Conservation (phyloP, 2,329 filamentous ascomycete species). For the Clarireedia paspali region DNA sequence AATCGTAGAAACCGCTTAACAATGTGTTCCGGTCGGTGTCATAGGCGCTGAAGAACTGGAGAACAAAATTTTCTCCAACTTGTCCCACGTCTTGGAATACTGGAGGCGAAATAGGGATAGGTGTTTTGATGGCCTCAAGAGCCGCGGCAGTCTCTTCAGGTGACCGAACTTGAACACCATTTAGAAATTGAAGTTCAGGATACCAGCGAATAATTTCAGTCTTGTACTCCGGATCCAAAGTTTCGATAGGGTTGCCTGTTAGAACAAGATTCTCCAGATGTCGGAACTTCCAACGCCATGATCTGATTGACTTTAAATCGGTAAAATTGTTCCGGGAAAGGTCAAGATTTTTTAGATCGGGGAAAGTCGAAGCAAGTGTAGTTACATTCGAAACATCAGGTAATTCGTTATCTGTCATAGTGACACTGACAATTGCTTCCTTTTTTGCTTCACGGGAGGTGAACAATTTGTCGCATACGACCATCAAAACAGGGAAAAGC, state of each 20-base stretch:
- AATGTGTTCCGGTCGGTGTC: constrained; percentile 63
- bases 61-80: constrained; percentile 69
- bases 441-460: constrained; percentile 63
- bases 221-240: constrained; percentile 50
- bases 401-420: constrained; percentile 73
- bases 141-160: constrained; percentile 58
- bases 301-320: constrained; percentile 57
- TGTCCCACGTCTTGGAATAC: constrained; percentile 68
- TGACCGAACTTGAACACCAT: constrained; percentile 65
- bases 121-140: constrained; percentile 41
- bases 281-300: constrained; percentile 74
- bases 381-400: constrained; percentile 65
- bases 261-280: constrained; percentile 75
- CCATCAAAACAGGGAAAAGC: constrained; percentile 88
- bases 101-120: constrained; percentile 53
- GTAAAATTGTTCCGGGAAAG: constrained; percentile 76
- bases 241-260: constrained; percentile 66
- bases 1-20: constrained; percentile 64
- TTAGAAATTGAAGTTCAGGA: constrained; percentile 70
- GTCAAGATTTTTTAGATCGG: constrained; percentile 81
- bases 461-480: constrained; percentile 72
- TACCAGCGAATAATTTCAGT: constrained; percentile 77
- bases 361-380: constrained; percentile 69
- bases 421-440: constrained; percentile 74
- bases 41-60: constrained; percentile 65